A percentile compares a stretch with the other conserved stretches of the same genome.
Conservation (phyloP, 805 yeast species). For the Yarrowia sp. region DNA sequence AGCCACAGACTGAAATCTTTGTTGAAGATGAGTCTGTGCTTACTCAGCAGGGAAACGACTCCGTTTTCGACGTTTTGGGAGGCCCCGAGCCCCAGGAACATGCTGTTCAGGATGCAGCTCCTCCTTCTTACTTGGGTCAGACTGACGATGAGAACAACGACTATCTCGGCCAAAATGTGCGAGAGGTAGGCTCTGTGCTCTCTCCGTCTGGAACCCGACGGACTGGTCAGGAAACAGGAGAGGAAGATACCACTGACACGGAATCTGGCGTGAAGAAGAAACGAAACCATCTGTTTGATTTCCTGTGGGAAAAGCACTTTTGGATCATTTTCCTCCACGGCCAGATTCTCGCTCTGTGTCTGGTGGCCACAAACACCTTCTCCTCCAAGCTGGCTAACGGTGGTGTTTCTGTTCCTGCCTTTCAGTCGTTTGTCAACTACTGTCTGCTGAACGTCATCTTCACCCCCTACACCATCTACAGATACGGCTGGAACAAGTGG, state of each 20-base stretch:
- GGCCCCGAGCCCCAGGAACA: background rate
- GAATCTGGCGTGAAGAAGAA: background rate
- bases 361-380: constrained; percentile 45
- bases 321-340: constrained; percentile 44
- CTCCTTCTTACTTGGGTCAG: background rate
- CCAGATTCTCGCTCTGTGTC: constrained; percentile 42
- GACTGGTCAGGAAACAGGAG: background rate
- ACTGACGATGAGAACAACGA: background rate
- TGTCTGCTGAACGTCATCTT: constrained; percentile 40
- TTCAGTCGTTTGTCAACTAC: constrained; percentile 45
- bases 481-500: constrained; percentile 41
- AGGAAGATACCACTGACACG: background rate
- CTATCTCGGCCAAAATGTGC: background rate
- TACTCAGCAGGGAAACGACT: background rate
- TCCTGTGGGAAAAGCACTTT: constrained; percentile 32
- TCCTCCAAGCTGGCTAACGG: constrained; percentile 42
- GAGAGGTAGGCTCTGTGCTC: background rate
- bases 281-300: constrained; percentile 1
- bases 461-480: constrained; percentile 42
- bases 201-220: background rate
- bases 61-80: background rate
- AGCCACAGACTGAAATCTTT: background rate
- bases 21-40: background rate
- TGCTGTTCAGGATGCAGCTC: background rate
- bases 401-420: constrained; percentile 45